Percentiles rank a stretch among this genome's conserved stretches.
phyloP scores from a whole-genome alignment of 2,329 filamentous ascomycete genomes.

The Aspergillus viridinutans region DNA sequence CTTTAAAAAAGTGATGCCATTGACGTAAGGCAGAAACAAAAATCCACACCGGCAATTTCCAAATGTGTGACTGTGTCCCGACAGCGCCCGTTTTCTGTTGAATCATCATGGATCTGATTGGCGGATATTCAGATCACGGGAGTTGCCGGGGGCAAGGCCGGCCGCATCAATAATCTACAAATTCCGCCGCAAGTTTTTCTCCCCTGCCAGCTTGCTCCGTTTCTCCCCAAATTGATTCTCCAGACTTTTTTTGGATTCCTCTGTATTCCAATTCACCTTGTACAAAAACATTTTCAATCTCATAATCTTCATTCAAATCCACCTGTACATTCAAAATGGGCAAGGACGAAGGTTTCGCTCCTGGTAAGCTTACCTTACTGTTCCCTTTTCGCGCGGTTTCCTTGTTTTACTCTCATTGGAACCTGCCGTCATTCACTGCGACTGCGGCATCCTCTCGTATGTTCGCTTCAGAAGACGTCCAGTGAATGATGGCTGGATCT shows the following conservation, averaged over 20 bases:
- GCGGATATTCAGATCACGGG: slow-evolving; percentile 29
- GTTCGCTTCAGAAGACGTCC: neutral
- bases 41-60: slow-evolving; percentile 8
- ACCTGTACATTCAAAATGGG: slow-evolving; percentile 31
- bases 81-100: slow-evolving; percentile 30
- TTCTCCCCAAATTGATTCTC: slow-evolving; percentile 13
- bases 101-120: slow-evolving; percentile 37
- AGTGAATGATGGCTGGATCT: neutral
- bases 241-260: slow-evolving; percentile 12
- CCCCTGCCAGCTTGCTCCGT: slow-evolving; percentile 13
- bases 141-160: slow-evolving; percentile 25
- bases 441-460: neutral
- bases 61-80: slow-evolving; percentile 17
- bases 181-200: slow-evolving; percentile 33
- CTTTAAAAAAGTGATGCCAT: neutral
- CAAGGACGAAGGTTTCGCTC: slow-evolving; percentile 44
- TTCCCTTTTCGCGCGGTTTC: neutral
- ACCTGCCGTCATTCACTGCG: slow-evolving; percentile 3
- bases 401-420: neutral
- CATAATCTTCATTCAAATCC: slow-evolving; percentile 25
- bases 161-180: slow-evolving; percentile 25
- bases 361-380: slow-evolving; percentile 37
- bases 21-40: slow-evolving; percentile 4
- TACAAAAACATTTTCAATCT: slow-evolving; percentile 17
- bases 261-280: slow-evolving; percentile 24